Evolutionary conservation across 106 monocot species (phyloP).

Genomic region (Phalaenopsis equestris): DNA sequence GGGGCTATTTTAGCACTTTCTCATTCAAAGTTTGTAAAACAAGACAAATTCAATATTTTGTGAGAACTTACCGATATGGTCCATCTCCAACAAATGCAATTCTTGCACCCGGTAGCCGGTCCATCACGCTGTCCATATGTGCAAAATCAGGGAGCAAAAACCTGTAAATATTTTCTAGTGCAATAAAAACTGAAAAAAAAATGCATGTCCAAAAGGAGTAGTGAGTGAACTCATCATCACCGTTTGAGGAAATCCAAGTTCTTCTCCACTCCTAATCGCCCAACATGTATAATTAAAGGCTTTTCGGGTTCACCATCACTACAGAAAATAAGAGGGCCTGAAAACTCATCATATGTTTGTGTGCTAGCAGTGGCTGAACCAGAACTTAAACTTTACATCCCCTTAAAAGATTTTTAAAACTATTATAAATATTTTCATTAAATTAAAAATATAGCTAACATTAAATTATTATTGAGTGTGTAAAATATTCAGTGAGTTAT

Average conservation of each 20-base stretch:
- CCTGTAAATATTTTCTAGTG: neutral
- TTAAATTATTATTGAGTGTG: too few species aligned
- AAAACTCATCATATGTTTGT: neutral
- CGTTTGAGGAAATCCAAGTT: constrained; percentile 89
- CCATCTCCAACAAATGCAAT: constrained; percentile 95
- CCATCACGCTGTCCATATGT: constrained; percentile 64
- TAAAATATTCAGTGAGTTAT: too few species aligned
- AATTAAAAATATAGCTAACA: too few species aligned
- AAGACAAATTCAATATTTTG: neutral
- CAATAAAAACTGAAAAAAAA: neutral
- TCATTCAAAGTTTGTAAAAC: neutral
- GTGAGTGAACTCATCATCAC: constrained; percentile 27
- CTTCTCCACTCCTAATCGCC: constrained; percentile 90
- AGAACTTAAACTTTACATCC: too few species aligned
- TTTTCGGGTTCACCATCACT: constrained; percentile 91
- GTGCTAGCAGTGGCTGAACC: too few species aligned
- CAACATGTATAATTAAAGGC: constrained; percentile 91
- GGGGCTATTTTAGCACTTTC: too few species aligned
- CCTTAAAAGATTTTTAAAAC: too few species aligned
- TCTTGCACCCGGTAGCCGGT: constrained; percentile 69
- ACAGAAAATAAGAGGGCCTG: neutral
- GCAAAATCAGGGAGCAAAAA: neutral
- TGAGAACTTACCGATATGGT: constrained; percentile 55
- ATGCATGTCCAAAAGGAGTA: neutral
- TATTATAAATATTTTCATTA: too few species aligned